Conservation (phyloP, 2,329 filamentous ascomycete species). For the Microcera coccophila region DNA sequence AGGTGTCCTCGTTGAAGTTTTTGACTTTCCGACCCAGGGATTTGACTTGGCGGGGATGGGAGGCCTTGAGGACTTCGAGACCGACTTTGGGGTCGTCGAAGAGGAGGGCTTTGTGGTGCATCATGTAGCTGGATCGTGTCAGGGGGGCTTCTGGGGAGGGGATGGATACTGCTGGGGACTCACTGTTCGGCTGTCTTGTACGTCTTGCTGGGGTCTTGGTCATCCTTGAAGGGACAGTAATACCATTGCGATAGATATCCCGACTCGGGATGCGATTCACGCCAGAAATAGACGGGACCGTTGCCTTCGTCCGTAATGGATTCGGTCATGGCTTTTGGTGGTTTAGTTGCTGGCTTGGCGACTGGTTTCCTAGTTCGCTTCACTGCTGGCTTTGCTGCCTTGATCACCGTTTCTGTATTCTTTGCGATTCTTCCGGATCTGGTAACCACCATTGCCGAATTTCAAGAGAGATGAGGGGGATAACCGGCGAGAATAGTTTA, state of each 20-base stretch:
- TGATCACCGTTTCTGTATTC: neutral
- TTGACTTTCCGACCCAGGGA: constrained; percentile 52
- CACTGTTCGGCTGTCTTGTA: constrained; percentile 53
- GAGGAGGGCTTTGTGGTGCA: constrained; percentile 50
- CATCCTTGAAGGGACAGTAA: constrained; percentile 44
- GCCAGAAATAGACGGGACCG: constrained; percentile 44
- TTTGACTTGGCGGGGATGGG: constrained; percentile 46
- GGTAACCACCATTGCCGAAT: neutral
- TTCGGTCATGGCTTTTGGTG: neutral
- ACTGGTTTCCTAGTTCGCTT: neutral
- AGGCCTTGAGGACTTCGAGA: constrained; percentile 45
- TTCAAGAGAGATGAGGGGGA: neutral
- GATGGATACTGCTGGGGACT: constrained; percentile 6
- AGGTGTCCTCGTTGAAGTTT: constrained; percentile 48
- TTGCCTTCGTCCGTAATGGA: constrained; percentile 1
- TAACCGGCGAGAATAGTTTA: neutral
- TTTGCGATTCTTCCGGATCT: neutral
- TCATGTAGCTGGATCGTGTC: constrained; percentile 44
- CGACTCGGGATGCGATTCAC: constrained; percentile 41
- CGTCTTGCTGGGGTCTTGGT: constrained; percentile 31
- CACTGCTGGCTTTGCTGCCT: neutral
- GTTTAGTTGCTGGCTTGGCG: neutral
- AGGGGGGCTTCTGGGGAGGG: neutral
- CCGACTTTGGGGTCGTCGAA: constrained; percentile 45
- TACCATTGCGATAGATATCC: constrained; percentile 65